These are phyloP conservation scores for Phytopythium aichiense DNA, from an alignment of 352 stramenopile species.

Conservation along the genomic window DNA sequence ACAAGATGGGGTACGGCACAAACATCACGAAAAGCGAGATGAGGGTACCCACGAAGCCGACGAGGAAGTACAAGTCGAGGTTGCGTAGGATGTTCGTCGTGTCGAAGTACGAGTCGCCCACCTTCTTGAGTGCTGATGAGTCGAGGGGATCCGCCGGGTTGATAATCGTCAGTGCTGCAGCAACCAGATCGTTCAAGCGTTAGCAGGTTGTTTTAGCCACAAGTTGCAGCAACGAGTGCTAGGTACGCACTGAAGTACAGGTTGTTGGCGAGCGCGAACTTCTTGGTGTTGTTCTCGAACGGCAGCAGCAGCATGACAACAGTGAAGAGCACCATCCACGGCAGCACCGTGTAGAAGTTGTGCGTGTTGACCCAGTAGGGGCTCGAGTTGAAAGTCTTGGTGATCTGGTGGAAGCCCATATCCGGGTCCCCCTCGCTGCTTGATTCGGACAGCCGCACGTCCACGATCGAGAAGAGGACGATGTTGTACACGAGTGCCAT, in stretches of 20 bases:
- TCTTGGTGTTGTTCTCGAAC: constrained; percentile 83
- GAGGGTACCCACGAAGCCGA: constrained; percentile 63
- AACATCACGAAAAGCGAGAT: constrained; percentile 75
- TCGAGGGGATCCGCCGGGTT: constrained; percentile 58
- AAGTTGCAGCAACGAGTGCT: background rate
- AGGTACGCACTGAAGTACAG: constrained; percentile 67
- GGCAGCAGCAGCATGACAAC: constrained; percentile 55
- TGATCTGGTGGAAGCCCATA: constrained; percentile 27
- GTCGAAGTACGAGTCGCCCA: constrained; percentile 40
- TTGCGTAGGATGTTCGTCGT: constrained; percentile 71
- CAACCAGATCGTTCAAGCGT: background rate
- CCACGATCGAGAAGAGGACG: too few species aligned
- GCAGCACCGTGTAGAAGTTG: constrained; percentile 72
- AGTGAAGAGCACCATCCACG: constrained; percentile 76
- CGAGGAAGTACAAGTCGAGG: constrained; percentile 70
- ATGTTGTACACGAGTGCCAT: too few species aligned
- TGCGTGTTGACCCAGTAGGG: constrained; percentile 68
- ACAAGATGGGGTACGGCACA: constrained; percentile 77
- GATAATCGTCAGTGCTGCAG: constrained; percentile 65
- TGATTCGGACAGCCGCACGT: too few species aligned
- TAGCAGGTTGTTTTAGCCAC: background rate
- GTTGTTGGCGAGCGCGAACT: constrained; percentile 80
- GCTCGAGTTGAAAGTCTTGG: constrained; percentile 50
- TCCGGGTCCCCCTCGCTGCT: too few species aligned
- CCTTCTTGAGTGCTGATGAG: constrained; percentile 37